Percentiles rank a stretch among this genome's conserved stretches.
phyloP scores from a whole-genome alignment of 768 basidiomycete genomes.

The Lactarius trivialis region DNA sequence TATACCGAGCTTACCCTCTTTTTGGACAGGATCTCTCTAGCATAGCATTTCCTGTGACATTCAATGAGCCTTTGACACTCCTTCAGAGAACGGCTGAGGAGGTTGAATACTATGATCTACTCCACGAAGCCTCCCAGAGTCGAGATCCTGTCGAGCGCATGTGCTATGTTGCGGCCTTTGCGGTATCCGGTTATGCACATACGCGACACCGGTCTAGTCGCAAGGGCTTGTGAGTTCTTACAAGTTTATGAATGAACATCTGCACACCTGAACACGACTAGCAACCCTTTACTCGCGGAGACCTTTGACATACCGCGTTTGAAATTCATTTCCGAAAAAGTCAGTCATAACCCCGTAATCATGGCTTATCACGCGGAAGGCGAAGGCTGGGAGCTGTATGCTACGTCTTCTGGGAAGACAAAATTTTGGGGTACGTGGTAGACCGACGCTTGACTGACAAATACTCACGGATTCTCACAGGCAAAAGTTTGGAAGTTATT shows the following conservation, averaged over 20 bases:
- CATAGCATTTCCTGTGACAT: conserved; percentile 79
- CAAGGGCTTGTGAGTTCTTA: conserved; percentile 72
- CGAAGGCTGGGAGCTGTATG: conserved; percentile 64
- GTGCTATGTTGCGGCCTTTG: conserved; percentile 76
- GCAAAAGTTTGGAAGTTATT: conserved; percentile 85
- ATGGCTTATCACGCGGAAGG: conserved; percentile 85
- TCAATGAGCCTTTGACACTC: conserved; percentile 83
- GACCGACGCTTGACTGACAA: conserved; percentile 18
- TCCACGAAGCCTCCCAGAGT: conserved; percentile 56
- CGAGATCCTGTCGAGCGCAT: conserved; percentile 60
- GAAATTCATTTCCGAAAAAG: conserved; percentile 84
- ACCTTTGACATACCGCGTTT: conserved; percentile 80
- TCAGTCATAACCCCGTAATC: conserved; percentile 76
- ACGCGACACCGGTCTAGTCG: conserved; percentile 73
- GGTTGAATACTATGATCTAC: conserved; percentile 65
- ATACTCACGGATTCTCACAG: conserved; percentile 34
- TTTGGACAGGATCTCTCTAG: conserved; percentile 64
- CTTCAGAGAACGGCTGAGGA: conserved; percentile 81
- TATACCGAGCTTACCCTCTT: conserved; percentile 5
- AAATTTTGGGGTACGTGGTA: conserved; percentile 78
- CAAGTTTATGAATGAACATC: background rate
- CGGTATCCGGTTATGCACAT: conserved; percentile 77
- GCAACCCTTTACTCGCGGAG: conserved; percentile 84
- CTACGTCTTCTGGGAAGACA: conserved; percentile 75
- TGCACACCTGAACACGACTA: conserved; percentile 28